A percentile compares a stretch with the other conserved stretches of the same genome.
phyloP scores from a whole-genome alignment of 441 rosid species.

The Theobroma grandiflorum region DNA sequence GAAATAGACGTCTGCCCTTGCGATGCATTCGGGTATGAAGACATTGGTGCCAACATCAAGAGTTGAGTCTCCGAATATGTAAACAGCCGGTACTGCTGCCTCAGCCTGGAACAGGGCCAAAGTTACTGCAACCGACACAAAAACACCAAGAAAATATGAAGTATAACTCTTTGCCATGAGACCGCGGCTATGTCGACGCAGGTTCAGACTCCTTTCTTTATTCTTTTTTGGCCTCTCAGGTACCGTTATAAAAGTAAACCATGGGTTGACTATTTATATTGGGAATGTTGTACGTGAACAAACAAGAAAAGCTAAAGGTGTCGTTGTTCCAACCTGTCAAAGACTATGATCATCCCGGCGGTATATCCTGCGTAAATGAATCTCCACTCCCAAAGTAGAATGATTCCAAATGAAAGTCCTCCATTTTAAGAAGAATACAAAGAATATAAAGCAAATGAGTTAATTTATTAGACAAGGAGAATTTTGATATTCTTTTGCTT shows the following conservation, averaged over 20 bases:
- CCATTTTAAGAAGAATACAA: not conserved
- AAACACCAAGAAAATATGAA: not conserved
- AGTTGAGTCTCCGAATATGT: constrained; percentile 40
- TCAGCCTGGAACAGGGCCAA: not conserved
- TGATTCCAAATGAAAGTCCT: not conserved
- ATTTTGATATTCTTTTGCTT: not conserved
- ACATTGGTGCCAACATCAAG: constrained; percentile 41
- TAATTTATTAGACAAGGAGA: too few relatives aligned
- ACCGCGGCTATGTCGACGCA: not conserved
- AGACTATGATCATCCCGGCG: constrained; percentile 1
- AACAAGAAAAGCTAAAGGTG: not conserved
- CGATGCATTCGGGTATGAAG: constrained; percentile 17
- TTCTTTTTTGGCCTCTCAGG: too few relatives aligned
- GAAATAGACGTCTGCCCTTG: constrained; percentile 31
- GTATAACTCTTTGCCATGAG: constrained; percentile 2
- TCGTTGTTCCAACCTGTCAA: constrained; percentile 25
- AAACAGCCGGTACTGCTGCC: constrained; percentile 9
- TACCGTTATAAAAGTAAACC: not conserved
- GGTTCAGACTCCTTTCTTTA: not conserved
- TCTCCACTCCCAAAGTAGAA: not conserved
- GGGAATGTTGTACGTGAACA: not conserved
- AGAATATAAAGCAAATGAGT: not conserved
- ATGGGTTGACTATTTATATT: not conserved
- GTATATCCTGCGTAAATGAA: not conserved
- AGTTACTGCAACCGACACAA: not conserved